These are phyloP conservation scores for Botrytis galanthina DNA, from an alignment of 2,329 filamentous ascomycete species.

Conservation along the genomic window DNA sequence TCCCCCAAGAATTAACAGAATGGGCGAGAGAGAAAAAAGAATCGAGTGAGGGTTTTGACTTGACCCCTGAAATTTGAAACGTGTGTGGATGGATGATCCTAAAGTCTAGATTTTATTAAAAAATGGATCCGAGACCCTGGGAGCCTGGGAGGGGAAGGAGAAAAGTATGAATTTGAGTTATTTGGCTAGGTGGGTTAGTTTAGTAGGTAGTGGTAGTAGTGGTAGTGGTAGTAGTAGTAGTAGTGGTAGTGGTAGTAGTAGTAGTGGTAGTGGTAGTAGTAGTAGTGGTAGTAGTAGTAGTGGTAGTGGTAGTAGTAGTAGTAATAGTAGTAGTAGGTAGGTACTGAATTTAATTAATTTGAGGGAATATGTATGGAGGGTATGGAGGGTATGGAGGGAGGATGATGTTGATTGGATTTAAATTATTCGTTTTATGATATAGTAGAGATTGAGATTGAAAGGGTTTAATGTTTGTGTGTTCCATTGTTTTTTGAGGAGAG, in stretches of 20 bases:
- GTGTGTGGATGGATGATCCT: constrained; percentile 1
- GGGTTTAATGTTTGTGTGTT: not conserved
- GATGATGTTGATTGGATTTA: too few species aligned
- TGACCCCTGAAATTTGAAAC: constrained; percentile 10
- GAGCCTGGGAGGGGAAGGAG: too few species aligned
- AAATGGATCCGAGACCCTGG: not conserved
- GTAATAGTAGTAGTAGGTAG: not conserved
- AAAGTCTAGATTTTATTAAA: not conserved
- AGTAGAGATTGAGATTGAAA: not conserved
- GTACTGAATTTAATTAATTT: not conserved
- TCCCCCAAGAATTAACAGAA: not conserved
- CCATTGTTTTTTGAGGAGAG: not conserved
- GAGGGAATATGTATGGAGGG: too few species aligned
- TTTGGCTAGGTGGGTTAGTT: too few species aligned
- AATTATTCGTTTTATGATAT: too few species aligned
- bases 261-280: too few species aligned
- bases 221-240: too few species aligned
- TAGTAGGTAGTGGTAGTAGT: too few species aligned
- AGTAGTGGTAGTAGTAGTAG: too few species aligned
- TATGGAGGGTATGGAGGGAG: too few species aligned
- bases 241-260: too few species aligned
- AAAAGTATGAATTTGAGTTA: not conserved
- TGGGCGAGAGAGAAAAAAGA: not conserved
- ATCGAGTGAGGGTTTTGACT: not conserved
- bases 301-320: too few species aligned